Percentiles rank a stretch among this genome's conserved stretches.
These are phyloP conservation scores for Spiromastix sp. DNA, from an alignment of 2,329 filamentous ascomycete genomes.

Conservation along the genomic window DNA sequence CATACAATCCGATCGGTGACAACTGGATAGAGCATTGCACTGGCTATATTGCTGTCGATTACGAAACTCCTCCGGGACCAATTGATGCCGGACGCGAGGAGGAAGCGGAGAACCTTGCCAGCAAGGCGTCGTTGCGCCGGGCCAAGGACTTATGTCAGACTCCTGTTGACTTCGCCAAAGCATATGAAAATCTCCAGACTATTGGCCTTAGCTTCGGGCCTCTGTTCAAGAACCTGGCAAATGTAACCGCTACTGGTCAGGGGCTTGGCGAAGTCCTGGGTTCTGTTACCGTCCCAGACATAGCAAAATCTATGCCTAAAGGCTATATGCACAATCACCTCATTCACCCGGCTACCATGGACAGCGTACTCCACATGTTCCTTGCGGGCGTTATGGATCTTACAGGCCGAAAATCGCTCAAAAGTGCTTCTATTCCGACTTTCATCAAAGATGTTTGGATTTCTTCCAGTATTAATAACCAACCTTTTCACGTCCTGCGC, in stretches of 20 bases:
- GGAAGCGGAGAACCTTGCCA: conserved; percentile 10
- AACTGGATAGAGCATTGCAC: conserved; percentile 27
- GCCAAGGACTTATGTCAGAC: conserved; percentile 13
- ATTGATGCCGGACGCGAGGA: conserved; percentile 16
- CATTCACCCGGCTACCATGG: conserved; percentile 28
- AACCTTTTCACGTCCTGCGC: conserved; percentile 13
- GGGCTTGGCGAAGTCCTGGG: conserved; percentile 13
- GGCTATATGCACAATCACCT: conserved; percentile 22
- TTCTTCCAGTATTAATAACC: conserved; percentile 16
- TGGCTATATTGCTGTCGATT: conserved; percentile 21
- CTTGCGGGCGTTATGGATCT: conserved; percentile 19
- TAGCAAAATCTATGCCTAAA: conserved; percentile 23
- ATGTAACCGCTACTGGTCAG: conserved; percentile 14
- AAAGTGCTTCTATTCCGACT: conserved; percentile 19
- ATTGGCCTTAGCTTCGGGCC: conserved; percentile 22
- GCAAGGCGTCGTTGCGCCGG: conserved; percentile 9
- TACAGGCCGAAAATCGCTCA: conserved; percentile 14
- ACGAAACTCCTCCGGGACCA: conserved; percentile 7
- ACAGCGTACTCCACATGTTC: conserved; percentile 19
- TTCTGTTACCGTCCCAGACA: conserved; percentile 19
- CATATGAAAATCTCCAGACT: conserved; percentile 18
- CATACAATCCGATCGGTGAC: conserved; percentile 19
- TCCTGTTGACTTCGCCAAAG: conserved; percentile 14
- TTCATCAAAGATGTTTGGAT: conserved; percentile 25
- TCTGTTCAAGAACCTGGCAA: conserved; percentile 20